Evolutionary conservation across 2,329 filamentous ascomycete species (phyloP).

Genomic region (Epichloe bromicola): DNA sequence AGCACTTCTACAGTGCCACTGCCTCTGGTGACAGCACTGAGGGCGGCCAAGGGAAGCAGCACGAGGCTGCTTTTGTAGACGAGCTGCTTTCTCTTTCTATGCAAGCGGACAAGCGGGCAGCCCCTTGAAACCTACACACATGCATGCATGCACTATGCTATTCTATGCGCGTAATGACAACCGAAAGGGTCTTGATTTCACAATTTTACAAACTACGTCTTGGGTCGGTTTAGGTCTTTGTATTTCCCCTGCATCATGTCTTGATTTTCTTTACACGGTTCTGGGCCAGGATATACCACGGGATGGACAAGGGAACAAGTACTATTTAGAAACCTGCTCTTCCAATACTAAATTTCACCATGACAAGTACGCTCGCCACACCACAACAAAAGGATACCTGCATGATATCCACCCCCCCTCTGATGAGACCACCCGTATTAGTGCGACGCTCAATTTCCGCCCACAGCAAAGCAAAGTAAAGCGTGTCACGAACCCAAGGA

Average conservation of each 20-base stretch:
- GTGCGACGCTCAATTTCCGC: not conserved
- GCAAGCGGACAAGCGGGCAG: constrained; percentile 6
- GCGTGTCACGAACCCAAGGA: too few species aligned
- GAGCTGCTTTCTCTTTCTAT: constrained; percentile 11
- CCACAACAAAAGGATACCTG: not conserved
- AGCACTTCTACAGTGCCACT: constrained; percentile 4
- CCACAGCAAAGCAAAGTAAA: too few species aligned
- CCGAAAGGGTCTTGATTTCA: too few species aligned
- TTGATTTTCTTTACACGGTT: not conserved
- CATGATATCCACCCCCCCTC: not conserved
- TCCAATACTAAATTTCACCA: too few species aligned
- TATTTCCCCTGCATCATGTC: too few species aligned
- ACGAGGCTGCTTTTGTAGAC: constrained; percentile 10
- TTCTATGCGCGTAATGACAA: too few species aligned
- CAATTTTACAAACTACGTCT: too few species aligned
- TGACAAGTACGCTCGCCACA: not conserved
- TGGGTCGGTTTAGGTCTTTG: too few species aligned
- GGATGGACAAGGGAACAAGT: not conserved
- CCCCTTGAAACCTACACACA: not conserved
- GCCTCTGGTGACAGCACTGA: constrained; percentile 6
- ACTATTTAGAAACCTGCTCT: not conserved
- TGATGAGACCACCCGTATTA: not conserved
- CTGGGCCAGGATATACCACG: not conserved
- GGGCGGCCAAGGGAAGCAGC: not conserved
- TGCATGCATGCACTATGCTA: too few species aligned